A percentile compares a stretch with the other conserved stretches of the same genome.
phyloP scores from a whole-genome alignment of 495 filamentous ascomycete species.

The Paragyromitra xinjiangensis region DNA sequence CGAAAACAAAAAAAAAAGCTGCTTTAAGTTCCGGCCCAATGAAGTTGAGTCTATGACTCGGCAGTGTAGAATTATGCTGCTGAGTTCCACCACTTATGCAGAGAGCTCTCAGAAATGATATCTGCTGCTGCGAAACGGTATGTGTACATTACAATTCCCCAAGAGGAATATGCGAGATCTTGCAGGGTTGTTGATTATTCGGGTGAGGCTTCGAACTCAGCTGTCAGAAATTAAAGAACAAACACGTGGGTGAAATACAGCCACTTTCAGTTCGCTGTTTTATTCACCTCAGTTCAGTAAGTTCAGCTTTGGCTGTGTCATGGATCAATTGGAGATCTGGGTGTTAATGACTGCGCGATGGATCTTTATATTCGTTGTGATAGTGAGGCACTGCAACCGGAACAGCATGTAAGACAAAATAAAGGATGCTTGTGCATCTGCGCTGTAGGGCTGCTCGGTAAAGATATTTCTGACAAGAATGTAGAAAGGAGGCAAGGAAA shows the following conservation, averaged over 20 bases:
- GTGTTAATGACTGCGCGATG: not conserved
- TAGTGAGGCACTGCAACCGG: not conserved
- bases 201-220: not conserved
- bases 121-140: not conserved
- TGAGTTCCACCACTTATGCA: not conserved
- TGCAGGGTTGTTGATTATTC: slow-evolving; percentile 15
- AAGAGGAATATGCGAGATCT: not conserved
- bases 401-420: slow-evolving; percentile 22
- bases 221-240: slow-evolving; percentile 8
- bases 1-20: not conserved
- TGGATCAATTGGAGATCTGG: slow-evolving; percentile 10
- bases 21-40: slow-evolving; percentile 8
- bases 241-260: slow-evolving; percentile 44
- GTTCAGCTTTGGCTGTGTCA: slow-evolving; percentile 2
- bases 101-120: slow-evolving; percentile 26
- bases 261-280: not conserved
- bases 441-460: slow-evolving; percentile 41
- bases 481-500: slow-evolving; percentile 33
- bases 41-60: not conserved
- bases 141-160: not conserved
- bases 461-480: slow-evolving; percentile 41
- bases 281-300: not conserved
- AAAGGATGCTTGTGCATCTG: slow-evolving; percentile 4
- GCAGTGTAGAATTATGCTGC: not conserved
- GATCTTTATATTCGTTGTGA: not conserved